Percentiles rank a stretch among this genome's conserved stretches.
Conservation (phyloP, 352 stramenopile species). For the Hyaloperonospora brassicae region DNA sequence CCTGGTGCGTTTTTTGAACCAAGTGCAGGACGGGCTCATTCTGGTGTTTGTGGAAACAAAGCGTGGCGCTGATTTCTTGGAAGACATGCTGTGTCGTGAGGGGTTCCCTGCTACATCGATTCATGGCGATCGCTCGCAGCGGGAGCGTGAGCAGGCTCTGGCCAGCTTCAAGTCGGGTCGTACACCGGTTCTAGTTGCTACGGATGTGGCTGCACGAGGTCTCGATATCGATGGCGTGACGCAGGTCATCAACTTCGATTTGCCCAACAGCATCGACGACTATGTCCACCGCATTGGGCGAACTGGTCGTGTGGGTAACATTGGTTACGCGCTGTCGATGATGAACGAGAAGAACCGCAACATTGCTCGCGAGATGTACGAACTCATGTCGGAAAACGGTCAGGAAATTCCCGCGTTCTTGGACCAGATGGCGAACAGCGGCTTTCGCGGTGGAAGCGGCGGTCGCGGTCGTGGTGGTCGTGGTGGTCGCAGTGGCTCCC, state of each 20-base stretch:
- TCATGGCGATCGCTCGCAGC: constrained; percentile 96
- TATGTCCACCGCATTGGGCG: constrained; percentile 99
- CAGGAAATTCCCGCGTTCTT: constrained; percentile 93
- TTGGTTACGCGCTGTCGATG: constrained; percentile 94
- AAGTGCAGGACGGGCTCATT: constrained; percentile 86
- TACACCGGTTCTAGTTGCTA: constrained; percentile 94
- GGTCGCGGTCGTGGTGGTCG: constrained; percentile 43
- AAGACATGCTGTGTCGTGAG: constrained; percentile 91
- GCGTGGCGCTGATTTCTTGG: constrained; percentile 92
- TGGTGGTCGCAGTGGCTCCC: constrained; percentile 48
- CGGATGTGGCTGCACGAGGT: constrained; percentile 96
- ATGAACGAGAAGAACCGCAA: constrained; percentile 99
- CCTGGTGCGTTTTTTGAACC: constrained; percentile 93
- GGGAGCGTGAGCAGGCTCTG: constrained; percentile 90
- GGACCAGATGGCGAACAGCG: constrained; percentile 89
- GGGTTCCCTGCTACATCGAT: constrained; percentile 92
- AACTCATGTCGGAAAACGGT: constrained; percentile 93
- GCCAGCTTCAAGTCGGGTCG: constrained; percentile 87
- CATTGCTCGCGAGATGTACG: constrained; percentile 94
- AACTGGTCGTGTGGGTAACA: constrained; percentile 97
- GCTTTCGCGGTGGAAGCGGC: constrained; percentile 53
- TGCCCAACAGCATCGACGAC: constrained; percentile 97
- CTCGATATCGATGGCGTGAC: constrained; percentile 98
- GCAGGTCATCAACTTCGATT: constrained; percentile 97
- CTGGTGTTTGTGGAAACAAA: constrained; percentile 99